Conservation (phyloP, 2,329 filamentous ascomycete species). For the Sphaerostilbella broomeana region DNA sequence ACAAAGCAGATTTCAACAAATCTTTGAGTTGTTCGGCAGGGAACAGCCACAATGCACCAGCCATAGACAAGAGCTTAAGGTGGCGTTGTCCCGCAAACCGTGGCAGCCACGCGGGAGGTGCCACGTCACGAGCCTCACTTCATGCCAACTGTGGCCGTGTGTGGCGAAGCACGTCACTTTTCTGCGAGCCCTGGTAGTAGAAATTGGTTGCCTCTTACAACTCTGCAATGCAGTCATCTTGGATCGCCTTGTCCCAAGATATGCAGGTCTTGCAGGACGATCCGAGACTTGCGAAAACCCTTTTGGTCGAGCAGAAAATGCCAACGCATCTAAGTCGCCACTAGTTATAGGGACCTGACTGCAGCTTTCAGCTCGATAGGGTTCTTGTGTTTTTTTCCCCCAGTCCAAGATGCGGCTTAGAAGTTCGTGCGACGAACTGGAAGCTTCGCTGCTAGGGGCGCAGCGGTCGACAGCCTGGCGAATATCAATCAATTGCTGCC, state of each 20-base stretch:
- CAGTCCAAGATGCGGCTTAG: too few species aligned
- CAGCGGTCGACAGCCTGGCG: too few species aligned
- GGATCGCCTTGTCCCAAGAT: slow-evolving; percentile 6
- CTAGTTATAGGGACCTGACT: slow-evolving; percentile 3
- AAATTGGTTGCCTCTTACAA: slow-evolving; percentile 14
- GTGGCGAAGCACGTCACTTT: slow-evolving; percentile 11
- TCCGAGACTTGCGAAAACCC: not conserved
- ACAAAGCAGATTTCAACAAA: too few species aligned
- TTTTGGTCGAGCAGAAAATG: slow-evolving; percentile 11
- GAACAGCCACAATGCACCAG: slow-evolving; percentile 16
- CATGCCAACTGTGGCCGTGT: slow-evolving; percentile 15
- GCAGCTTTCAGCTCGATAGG: slow-evolving; percentile 9
- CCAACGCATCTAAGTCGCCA: slow-evolving; percentile 9
- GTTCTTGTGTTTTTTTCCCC: too few species aligned
- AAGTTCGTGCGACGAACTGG: too few species aligned
- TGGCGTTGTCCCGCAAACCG: slow-evolving; percentile 14
- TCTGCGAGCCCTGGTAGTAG: not conserved
- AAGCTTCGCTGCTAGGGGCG: too few species aligned
- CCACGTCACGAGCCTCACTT: slow-evolving; percentile 42
- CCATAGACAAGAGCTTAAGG: too few species aligned
- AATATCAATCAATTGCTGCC: too few species aligned
- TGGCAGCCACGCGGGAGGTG: slow-evolving; percentile 30
- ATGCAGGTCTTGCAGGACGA: slow-evolving; percentile 15
- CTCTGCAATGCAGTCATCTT: not conserved
- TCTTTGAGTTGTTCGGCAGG: not conserved